Evolutionary conservation across 2,329 filamentous ascomycete species (phyloP), one percentile per base, ranked within the genome.

Genomic region (Diaporthe eres): DNA sequence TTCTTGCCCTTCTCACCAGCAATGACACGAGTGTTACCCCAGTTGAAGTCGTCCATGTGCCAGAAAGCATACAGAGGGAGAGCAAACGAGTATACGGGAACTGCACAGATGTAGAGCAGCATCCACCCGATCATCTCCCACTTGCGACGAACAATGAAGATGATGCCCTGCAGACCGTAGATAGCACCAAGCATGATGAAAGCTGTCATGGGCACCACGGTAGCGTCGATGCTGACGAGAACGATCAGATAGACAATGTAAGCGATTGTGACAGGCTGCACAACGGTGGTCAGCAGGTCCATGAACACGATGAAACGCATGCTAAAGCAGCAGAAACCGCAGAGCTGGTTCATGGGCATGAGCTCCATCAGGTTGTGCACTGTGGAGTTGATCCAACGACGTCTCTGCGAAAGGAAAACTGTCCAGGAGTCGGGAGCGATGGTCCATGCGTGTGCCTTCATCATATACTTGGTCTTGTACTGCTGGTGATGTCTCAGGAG

Each of bases 101-200:
- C 94, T 73, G 97, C 96, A 42, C 97, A 78, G 76, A 99, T 91
- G 85, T 99, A 99, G 78, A 99, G 92, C 79, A 99, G 89, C 95
- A 99, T 98, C 97, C 97, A 99, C 49, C 96, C 97, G 80, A 99
- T 94, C 96, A 98, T 98, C 84, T 99, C 96, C 97, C 97, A 99
- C 87, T 98, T 98, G 81, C 96, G 94, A 75, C 95, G 94, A 74
- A 98, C 82, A 81, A 98, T 98, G 88, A 99, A 99, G 84, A 99
- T 98, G 82, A 98, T 93, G 58, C 94, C 96, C 82, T 99, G 97
- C 19, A 99, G 87, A 91, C 97, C 97, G 84, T 98, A 99, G 80
- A 99, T 97, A n/a, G 94, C 96, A 81, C 91, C 97, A 13, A 99
- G 90, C 67, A 99, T 88, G 82, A 99, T 91, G 83, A 99, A 98